Percentiles rank a stretch among this genome's conserved stretches.
phyloP scores from a whole-genome alignment of 2,329 filamentous ascomycete genomes.

The Epichloe glyceriae region DNA sequence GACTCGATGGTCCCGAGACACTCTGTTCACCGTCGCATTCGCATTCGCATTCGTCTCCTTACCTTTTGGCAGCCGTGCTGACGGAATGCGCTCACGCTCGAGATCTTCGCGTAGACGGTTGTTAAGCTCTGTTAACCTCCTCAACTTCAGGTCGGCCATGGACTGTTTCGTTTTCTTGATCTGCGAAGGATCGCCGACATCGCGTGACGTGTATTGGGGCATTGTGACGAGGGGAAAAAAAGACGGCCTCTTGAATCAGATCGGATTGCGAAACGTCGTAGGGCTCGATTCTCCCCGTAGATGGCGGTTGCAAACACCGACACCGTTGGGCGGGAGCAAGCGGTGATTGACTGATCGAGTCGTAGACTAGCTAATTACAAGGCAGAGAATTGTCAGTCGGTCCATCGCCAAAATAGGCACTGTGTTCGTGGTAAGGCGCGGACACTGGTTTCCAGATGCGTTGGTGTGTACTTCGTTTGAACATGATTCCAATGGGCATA shows the following conservation, averaged over 20 bases:
- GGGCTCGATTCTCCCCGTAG: not conserved
- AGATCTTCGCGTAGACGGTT: slow-evolving; percentile 90
- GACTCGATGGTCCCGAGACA: not conserved
- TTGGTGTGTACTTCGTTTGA: not conserved
- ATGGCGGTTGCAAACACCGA: not conserved
- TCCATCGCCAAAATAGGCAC: not conserved
- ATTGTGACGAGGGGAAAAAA: slow-evolving; percentile 27
- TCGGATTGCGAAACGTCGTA: not conserved
- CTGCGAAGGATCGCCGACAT: slow-evolving; percentile 54
- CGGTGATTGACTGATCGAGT: not conserved
- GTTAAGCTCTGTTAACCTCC: slow-evolving; percentile 92
- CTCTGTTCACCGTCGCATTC: not conserved
- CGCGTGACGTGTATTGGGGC: slow-evolving; percentile 55
- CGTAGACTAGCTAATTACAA: not conserved
- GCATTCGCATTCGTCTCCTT: slow-evolving; percentile 19
- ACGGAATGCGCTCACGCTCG: slow-evolving; percentile 88
- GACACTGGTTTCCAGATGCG: not conserved
- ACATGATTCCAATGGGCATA: not conserved
- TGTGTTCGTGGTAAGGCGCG: not conserved
- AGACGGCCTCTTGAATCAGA: not conserved
- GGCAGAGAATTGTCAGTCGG: not conserved
- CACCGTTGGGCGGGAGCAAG: not conserved
- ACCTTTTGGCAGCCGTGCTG: slow-evolving; percentile 84
- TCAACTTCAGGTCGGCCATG: slow-evolving; percentile 96
- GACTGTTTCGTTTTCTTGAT: slow-evolving; percentile 94